Conservation (phyloP, 2,329 filamentous ascomycete genomes). For the Fusarium sp. region DNA sequence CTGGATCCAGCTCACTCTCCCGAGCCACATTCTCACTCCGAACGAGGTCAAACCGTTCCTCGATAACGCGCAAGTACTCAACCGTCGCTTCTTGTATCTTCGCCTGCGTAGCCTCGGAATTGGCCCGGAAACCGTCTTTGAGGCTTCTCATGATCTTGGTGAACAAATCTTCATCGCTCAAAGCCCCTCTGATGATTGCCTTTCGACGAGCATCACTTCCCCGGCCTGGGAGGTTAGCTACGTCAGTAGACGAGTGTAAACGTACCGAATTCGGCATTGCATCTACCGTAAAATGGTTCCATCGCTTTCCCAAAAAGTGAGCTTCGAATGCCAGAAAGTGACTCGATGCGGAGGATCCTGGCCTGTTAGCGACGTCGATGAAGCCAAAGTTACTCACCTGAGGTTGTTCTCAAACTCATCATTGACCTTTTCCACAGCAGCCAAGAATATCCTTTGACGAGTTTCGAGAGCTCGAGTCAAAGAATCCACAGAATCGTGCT, state of each 20-base stretch:
- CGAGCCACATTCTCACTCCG: constrained; percentile 52
- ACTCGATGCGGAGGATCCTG: constrained; percentile 51
- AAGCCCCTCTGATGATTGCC: constrained; percentile 46
- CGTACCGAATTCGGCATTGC: constrained; percentile 51
- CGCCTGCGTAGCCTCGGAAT: constrained; percentile 38
- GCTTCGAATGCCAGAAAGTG: constrained; percentile 52
- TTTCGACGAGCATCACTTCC: constrained; percentile 52
- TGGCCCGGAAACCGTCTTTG: constrained; percentile 34
- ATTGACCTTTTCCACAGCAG: constrained; percentile 44
- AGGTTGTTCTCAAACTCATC: constrained; percentile 39
- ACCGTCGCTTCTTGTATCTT: constrained; percentile 29
- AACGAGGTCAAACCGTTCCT: constrained; percentile 51
- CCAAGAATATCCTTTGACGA: constrained; percentile 44
- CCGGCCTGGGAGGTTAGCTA: constrained; percentile 39
- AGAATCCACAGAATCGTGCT: background rate
- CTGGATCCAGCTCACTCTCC: constrained; percentile 53
- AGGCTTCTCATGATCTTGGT: constrained; percentile 45
- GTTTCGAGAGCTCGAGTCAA: constrained; percentile 46
- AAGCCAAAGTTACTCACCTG: background rate
- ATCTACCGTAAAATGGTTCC: constrained; percentile 50
- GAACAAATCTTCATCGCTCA: constrained; percentile 49
- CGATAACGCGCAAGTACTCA: constrained; percentile 45
- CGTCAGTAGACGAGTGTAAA: accelerated
- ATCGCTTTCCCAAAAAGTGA: constrained; percentile 54
- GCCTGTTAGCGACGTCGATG: background rate